Conservation (phyloP, 169 alveolate species). For the Cryptosporidium ubiquitum region DNA sequence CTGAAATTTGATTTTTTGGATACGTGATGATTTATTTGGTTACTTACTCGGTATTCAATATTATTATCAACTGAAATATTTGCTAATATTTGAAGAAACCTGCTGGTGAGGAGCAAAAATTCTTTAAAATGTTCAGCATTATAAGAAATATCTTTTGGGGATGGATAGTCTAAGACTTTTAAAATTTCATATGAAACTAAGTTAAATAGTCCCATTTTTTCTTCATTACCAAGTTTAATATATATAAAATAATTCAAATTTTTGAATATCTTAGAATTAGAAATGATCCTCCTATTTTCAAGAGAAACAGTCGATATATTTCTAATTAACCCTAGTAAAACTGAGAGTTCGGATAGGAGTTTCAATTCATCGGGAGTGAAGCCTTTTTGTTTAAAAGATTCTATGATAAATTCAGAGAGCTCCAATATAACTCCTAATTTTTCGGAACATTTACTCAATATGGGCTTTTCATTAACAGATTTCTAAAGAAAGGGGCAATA, state of each 20-base stretch:
- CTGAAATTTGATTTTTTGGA: conserved; percentile 4
- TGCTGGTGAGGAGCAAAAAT: conserved; percentile 11
- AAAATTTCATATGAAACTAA: background rate
- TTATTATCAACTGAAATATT: conserved; percentile 8
- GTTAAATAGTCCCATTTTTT: conserved; percentile 21
- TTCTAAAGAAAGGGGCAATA: background rate
- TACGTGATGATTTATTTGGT: background rate
- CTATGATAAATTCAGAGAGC: background rate
- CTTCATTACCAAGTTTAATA: background rate
- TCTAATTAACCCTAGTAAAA: conserved; percentile 34
- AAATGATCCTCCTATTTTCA: conserved; percentile 21
- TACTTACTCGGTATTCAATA: conserved; percentile 31
- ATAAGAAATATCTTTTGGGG: background rate
- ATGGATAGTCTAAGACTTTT: background rate
- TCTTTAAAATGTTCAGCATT: background rate
- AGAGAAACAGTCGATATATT: conserved; percentile 31
- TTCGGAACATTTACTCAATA: background rate
- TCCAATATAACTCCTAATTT: background rate
- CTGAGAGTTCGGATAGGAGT: conserved; percentile 26
- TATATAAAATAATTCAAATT: conserved; percentile 9
- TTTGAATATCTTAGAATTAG: conserved; percentile 13
- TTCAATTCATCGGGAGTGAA: background rate
- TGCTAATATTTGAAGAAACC: conserved; percentile 48
- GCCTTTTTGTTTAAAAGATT: background rate
- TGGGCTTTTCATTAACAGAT: background rate